Evolutionary conservation across 2,329 filamentous ascomycete genomes (phyloP).

Genomic region (Metarhizium album): DNA sequence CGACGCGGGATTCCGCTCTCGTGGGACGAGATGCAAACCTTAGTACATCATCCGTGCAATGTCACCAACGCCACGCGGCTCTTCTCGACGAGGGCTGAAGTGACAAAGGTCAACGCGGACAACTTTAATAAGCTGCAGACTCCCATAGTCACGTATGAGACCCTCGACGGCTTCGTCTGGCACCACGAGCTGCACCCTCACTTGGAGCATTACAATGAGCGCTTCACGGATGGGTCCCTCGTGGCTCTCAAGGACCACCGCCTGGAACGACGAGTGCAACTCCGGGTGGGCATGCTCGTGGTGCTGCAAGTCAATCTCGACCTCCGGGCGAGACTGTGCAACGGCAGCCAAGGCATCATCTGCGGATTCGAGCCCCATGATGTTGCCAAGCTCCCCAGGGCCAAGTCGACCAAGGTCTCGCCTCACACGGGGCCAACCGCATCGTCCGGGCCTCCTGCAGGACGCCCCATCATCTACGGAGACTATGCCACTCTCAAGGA

Average conservation of each 20-base stretch:
- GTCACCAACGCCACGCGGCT: constrained; percentile 16
- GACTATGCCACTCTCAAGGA: neutral
- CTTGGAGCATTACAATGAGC: neutral
- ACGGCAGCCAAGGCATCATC: constrained; percentile 17
- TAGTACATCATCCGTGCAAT: constrained; percentile 34
- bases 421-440: neutral
- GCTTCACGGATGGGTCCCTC: constrained; percentile 6
- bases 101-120: neutral
- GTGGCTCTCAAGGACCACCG: constrained; percentile 5
- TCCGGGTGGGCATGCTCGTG: constrained; percentile 12
- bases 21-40: constrained; percentile 24
- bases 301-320: constrained; percentile 16
- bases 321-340: constrained; percentile 7
- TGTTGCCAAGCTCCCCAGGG: constrained; percentile 5
- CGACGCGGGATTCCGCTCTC: constrained; percentile 33
- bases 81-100: constrained; percentile 8
- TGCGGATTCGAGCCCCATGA: constrained; percentile 11
- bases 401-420: too few species aligned
- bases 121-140: neutral
- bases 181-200: neutral
- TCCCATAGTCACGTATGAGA: neutral
- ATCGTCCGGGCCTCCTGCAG: neutral
- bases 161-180: neutral
- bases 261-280: constrained; percentile 5
- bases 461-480: neutral